These are phyloP conservation scores for Rhizoctonia solani DNA, from an alignment of 1,284 basidiomycete genomes.

Conservation along the genomic window DNA sequence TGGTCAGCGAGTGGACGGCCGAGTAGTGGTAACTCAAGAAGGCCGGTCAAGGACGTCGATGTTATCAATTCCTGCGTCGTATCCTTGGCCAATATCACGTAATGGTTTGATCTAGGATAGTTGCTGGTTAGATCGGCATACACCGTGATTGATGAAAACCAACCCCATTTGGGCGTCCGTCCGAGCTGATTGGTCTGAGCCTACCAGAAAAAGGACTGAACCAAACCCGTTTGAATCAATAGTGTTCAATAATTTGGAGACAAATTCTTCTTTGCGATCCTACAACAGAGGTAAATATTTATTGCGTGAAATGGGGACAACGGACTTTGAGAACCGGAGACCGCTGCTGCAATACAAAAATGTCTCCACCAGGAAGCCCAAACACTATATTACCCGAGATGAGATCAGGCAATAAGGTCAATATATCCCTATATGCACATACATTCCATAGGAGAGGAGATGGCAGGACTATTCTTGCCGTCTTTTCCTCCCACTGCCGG, in stretches of 20 bases:
- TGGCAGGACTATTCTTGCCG: not conserved
- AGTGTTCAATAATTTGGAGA: slow-evolving; percentile 9
- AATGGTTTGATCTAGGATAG: slow-evolving; percentile 1
- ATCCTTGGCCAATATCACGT: slow-evolving; percentile 20
- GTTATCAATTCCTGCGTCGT: slow-evolving; percentile 16
- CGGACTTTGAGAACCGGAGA: slow-evolving; percentile 31
- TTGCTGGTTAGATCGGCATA: not conserved
- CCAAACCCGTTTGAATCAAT: slow-evolving; percentile 15
- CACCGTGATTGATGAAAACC: not conserved
- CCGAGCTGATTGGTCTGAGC: slow-evolving; percentile 30
- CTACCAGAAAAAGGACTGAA: slow-evolving; percentile 17
- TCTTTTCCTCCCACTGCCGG: slow-evolving; percentile 18
- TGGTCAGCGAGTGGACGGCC: not conserved
- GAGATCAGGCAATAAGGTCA: slow-evolving; percentile 13
- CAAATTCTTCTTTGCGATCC: slow-evolving; percentile 27
- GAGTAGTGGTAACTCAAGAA: slow-evolving; percentile 17
- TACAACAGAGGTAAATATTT: not conserved
- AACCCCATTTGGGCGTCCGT: slow-evolving; percentile 33
- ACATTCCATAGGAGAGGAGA: slow-evolving; percentile 32
- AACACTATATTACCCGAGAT: slow-evolving; percentile 13
- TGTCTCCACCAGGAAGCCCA: slow-evolving; percentile 1
- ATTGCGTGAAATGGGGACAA: not conserved
- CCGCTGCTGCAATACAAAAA: slow-evolving; percentile 28
- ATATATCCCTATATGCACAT: not conserved
- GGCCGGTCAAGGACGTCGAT: slow-evolving; percentile 17